A percentile compares a stretch with the other conserved stretches of the same genome.
Evolutionary conservation across 2,329 filamentous ascomycete genomes (phyloP).

Genomic region (Aspergillus sp.): DNA sequence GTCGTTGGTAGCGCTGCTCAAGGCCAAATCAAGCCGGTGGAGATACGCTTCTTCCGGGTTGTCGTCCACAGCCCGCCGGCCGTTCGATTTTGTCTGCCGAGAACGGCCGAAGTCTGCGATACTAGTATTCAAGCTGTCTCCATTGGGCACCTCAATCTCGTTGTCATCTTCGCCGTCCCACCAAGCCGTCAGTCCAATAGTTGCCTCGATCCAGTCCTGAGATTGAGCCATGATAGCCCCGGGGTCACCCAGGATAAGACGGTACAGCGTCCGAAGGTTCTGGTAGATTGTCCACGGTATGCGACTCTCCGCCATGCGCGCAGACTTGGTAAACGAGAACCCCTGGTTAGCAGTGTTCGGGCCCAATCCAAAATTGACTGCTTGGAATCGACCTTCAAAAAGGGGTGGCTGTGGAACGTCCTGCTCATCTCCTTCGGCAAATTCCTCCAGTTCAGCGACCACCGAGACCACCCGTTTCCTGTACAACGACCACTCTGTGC

Average conservation of each 20-base stretch:
- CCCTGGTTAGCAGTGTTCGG: conserved; percentile 36
- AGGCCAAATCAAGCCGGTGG: conserved; percentile 61
- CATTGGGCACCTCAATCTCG: conserved; percentile 20
- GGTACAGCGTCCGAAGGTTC: conserved; percentile 70
- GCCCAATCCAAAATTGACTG: conserved; percentile 40
- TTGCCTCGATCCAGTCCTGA: conserved; percentile 88
- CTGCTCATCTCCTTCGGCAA: conserved; percentile 63
- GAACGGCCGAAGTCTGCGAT: conserved; percentile 16
- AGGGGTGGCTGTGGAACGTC: conserved; percentile 34
- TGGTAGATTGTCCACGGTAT: conserved; percentile 89
- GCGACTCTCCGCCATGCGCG: conserved; percentile 67
- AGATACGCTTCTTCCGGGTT: conserved; percentile 61
- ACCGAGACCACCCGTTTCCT: conserved; percentile 64
- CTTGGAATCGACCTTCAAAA: conserved; percentile 39
- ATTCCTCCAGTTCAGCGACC: conserved; percentile 62
- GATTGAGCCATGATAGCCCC: conserved; percentile 67
- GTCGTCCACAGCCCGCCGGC: conserved; percentile 38
- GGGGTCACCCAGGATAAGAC: conserved; percentile 66
- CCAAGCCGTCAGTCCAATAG: conserved; percentile 75
- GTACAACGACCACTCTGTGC: conserved; percentile 75
- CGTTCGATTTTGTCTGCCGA: conserved; percentile 30
- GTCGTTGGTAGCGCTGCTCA: conserved; percentile 57
- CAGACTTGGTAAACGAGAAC: conserved; percentile 59
- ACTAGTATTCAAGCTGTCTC: conserved; percentile 17
- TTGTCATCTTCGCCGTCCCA: conserved; percentile 73